phyloP scores from a whole-genome alignment of 2,329 filamentous ascomycete species.

The Neophaeococcomyces mojaviensis region DNA sequence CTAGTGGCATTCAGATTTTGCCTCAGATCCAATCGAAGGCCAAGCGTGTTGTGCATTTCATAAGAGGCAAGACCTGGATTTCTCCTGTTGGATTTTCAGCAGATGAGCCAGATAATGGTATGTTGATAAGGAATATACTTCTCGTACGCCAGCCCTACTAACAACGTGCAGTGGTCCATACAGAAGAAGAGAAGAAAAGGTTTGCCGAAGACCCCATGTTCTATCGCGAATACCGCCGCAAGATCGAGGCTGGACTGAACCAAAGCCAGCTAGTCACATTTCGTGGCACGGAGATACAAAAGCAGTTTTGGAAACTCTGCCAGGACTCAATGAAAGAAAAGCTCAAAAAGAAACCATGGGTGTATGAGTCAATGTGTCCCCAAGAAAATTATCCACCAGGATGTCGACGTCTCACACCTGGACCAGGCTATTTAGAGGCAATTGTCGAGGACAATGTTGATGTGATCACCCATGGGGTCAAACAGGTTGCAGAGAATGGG shows the following conservation, averaged over 20 bases:
- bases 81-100: not conserved
- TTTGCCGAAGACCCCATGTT: slow-evolving; percentile 18
- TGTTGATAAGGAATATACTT: slow-evolving; percentile 9
- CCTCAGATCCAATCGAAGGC: slow-evolving; percentile 35
- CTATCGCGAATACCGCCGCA: slow-evolving; percentile 24
- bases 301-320: slow-evolving; percentile 9
- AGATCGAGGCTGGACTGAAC: slow-evolving; percentile 25
- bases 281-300: slow-evolving; percentile 10
- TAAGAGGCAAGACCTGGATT: slow-evolving; percentile 15
- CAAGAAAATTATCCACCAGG: slow-evolving; percentile 50
- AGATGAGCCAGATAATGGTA: slow-evolving; percentile 13
- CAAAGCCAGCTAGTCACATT: slow-evolving; percentile 11
- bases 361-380: slow-evolving; percentile 41
- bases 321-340: slow-evolving; percentile 12
- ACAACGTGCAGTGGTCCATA: not conserved
- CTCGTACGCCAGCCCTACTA: slow-evolving; percentile 14
- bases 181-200: slow-evolving; percentile 12
- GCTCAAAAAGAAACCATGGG: slow-evolving; percentile 12
- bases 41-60: slow-evolving; percentile 12
- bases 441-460: slow-evolving; percentile 54
- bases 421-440: slow-evolving; percentile 60
- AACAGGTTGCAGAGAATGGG: slow-evolving; percentile 51
- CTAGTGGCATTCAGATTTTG: slow-evolving; percentile 49
- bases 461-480: slow-evolving; percentile 51
- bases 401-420: slow-evolving; percentile 58